These are phyloP conservation scores for Polychaeton citri DNA, from an alignment of 2,329 filamentous ascomycete genomes.

Conservation along the genomic window DNA sequence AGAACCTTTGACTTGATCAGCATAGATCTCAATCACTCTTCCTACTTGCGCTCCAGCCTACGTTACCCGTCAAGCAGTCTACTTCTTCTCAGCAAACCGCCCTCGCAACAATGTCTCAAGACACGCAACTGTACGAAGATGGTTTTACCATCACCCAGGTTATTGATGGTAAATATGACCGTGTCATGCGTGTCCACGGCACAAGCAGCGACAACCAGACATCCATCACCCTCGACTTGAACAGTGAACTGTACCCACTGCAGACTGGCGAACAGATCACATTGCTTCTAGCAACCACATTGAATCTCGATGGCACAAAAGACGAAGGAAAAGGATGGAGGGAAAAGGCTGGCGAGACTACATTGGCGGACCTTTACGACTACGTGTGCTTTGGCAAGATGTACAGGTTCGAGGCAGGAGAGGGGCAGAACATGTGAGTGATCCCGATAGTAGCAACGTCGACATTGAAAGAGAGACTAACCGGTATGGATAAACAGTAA, in stretches of 20 bases:
- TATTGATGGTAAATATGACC: slow-evolving; percentile 86
- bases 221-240: slow-evolving; percentile 78
- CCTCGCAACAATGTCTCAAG: slow-evolving; percentile 49
- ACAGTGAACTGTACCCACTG: slow-evolving; percentile 80
- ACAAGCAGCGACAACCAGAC: slow-evolving; percentile 63
- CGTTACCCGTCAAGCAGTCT: no score
- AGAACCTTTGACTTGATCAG: no score
- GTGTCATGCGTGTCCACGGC: slow-evolving; percentile 73
- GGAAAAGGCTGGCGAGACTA: slow-evolving; percentile 48
- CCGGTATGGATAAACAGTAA: slow-evolving; percentile 50
- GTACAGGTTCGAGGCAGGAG: slow-evolving; percentile 65
- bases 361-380: slow-evolving; percentile 65
- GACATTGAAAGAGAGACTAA: no score
- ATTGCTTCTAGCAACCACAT: slow-evolving; percentile 69
- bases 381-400: slow-evolving; percentile 84
- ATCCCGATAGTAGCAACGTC: slow-evolving; percentile 1
- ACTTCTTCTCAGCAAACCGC: no score
- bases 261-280: slow-evolving; percentile 61
- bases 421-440: slow-evolving; percentile 74
- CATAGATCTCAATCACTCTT: no score
- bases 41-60: no score
- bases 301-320: slow-evolving; percentile 71
- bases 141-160: slow-evolving; percentile 69
- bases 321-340: slow-evolving; percentile 51
- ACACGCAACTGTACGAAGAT: slow-evolving; percentile 89